phyloP scores from a whole-genome alignment of 805 yeast species.

The Starmerella sirachaensis region DNA sequence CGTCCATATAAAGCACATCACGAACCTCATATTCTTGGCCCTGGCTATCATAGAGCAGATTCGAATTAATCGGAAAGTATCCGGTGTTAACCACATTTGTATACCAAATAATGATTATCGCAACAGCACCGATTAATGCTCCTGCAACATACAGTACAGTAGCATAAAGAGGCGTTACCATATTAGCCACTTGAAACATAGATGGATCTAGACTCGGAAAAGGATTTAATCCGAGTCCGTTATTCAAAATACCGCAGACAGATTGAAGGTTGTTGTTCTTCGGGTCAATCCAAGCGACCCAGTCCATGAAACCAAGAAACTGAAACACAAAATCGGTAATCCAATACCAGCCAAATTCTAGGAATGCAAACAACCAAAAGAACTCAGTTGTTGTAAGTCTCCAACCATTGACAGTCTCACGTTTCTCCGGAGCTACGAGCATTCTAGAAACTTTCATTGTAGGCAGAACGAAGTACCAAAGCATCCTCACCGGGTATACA shows the following conservation, averaged over 20 bases:
- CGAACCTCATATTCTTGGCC: conserved; percentile 39
- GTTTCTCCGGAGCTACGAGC: conserved; percentile 22
- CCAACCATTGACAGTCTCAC: conserved; percentile 42
- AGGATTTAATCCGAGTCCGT: conserved; percentile 29
- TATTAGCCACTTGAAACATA: background rate
- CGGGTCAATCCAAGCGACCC: conserved; percentile 46
- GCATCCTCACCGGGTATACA: conserved; percentile 39
- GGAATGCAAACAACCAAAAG: conserved; percentile 34
- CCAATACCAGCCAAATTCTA: conserved; percentile 47
- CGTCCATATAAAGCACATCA: conserved; percentile 35
- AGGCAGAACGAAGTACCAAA: conserved; percentile 45
- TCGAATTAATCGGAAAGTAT: conserved; percentile 42
- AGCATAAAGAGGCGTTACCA: background rate
- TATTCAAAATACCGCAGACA: conserved; percentile 40
- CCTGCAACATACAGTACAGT: background rate
- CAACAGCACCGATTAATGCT: conserved; percentile 25
- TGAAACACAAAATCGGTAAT: conserved; percentile 52
- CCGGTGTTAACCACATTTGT: conserved; percentile 41
- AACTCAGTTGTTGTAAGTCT: conserved; percentile 39
- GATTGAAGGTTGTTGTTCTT: conserved; percentile 46
- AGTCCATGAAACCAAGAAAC: conserved; percentile 48
- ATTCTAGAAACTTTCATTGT: conserved; percentile 40
- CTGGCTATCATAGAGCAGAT: conserved; percentile 37
- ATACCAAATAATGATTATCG: conserved; percentile 30
- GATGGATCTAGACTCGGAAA: background rate